phyloP scores from a whole-genome alignment of 306 rosid genomes.

The Casuarina cunninghamiana region DNA sequence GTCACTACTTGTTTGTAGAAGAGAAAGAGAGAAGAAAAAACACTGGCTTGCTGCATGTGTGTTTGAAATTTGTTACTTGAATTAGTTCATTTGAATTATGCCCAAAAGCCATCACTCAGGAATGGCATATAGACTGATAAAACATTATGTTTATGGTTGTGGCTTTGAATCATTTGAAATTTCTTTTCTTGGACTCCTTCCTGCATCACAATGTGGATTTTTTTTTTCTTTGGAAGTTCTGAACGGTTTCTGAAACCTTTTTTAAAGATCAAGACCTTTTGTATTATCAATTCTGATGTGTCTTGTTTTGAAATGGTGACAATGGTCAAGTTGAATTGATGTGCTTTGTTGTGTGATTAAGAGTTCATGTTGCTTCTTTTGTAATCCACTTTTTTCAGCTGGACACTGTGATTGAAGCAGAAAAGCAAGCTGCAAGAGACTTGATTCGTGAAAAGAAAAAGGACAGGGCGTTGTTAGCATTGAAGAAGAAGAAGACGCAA shows the following conservation, averaged over 20 bases:
- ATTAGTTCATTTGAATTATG: conserved; percentile 3
- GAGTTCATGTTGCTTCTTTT: conserved; percentile 7
- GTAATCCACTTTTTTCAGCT: conserved; percentile 51
- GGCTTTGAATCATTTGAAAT: conserved; percentile 11
- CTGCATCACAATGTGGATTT: too few relatives aligned
- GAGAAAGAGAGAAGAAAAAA: not conserved
- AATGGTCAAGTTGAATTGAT: conserved; percentile 5
- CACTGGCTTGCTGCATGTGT: not conserved
- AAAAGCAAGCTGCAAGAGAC: conserved; percentile 89
- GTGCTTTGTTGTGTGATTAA: conserved; percentile 3
- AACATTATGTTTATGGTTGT: conserved; percentile 12
- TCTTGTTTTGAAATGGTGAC: not conserved
- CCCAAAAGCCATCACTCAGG: not conserved
- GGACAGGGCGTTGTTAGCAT: conserved; percentile 86
- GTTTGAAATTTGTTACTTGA: not conserved
- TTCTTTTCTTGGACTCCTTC: not conserved
- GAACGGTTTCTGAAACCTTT: not conserved
- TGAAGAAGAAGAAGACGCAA: conserved; percentile 86
- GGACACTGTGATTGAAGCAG: conserved; percentile 93
- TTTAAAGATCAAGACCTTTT: not conserved
- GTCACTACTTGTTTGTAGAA: too few relatives aligned
- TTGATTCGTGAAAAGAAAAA: conserved; percentile 87
- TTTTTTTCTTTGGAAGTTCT: not conserved
- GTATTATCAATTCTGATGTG: not conserved
- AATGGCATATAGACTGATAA: not conserved